Evolutionary conservation across 2,329 filamentous ascomycete genomes (phyloP), one percentile per base, ranked within the genome.

Genomic region (Coniochaeta sp.): DNA sequence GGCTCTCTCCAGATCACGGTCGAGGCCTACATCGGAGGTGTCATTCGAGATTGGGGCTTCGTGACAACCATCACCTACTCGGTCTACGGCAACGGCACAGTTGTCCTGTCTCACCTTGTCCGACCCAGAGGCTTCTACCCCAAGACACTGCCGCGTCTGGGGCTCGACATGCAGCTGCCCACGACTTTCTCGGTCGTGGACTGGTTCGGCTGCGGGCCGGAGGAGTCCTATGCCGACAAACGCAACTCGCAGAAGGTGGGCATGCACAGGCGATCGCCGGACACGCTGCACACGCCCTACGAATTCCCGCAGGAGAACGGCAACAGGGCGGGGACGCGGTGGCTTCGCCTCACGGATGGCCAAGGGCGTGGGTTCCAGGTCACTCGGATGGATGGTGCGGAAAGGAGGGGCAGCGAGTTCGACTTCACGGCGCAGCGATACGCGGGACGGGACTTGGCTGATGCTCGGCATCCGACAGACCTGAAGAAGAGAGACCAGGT

Each of bases 221-320:
- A 83, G 11, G 86, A 89, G 70, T 81, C 78, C 8, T 89, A 89
- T 69, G 80, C 79, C 8, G 87, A 89, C 70, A 87, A 84, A 73
- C 80, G 81, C 62, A 66, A 75, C 2, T 60, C 83, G 1, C 84
- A 87, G 64, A 74, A 73, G 1, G 67, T 84, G 0, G 85, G 81
- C 1, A 74, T 82, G 43, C 84, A 76, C 70, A n/a, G n/a, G n/a
- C n/a, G n/a, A n/a, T 69, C 67, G 0, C 68, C 66, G 1, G 67
- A 67, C 1, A 70, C 68, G 0, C 75, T 89, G 28, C 81, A 82
- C 67, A 78, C 79, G 0, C 74, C 77, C 1, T 89, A 89, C 66
- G 87, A 90, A 22, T 84, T 85, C 24, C 87, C 87, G 0, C 87
- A 90, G 68, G 87, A 90, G 66, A 83, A 81, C 58, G 84, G 85